phyloP scores from a whole-genome alignment of 805 yeast genomes.

The Metschnikowia similis region DNA sequence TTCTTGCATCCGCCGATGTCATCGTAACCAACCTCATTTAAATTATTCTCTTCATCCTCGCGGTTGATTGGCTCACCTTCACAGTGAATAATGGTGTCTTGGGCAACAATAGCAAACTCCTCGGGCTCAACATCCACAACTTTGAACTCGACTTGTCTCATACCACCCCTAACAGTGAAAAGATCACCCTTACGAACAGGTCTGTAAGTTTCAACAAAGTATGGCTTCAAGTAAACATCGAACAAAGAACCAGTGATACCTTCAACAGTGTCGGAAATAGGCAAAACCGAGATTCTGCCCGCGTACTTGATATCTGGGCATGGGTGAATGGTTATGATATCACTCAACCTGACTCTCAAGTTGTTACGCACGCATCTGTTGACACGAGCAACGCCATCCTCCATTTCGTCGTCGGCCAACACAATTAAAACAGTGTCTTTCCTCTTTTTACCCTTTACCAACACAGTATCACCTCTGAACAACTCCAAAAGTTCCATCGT shows the following conservation, averaged over 20 bases:
- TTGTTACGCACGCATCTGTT: slow-evolving; percentile 96
- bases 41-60: slow-evolving; percentile 95
- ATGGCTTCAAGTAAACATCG: slow-evolving; percentile 94
- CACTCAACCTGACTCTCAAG: slow-evolving; percentile 90
- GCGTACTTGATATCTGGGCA: slow-evolving; percentile 99
- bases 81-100: slow-evolving; percentile 95
- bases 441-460: slow-evolving; percentile 97
- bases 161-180: slow-evolving; percentile 95
- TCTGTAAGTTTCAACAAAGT: slow-evolving; percentile 97
- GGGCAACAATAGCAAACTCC: slow-evolving; percentile 96
- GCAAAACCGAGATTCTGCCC: slow-evolving; percentile 87
- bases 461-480: slow-evolving; percentile 96
- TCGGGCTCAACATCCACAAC: slow-evolving; percentile 98
- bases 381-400: slow-evolving; percentile 89
- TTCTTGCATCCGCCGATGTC: slow-evolving; percentile 99
- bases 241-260: slow-evolving; percentile 95
- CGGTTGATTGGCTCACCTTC: slow-evolving; percentile 99
- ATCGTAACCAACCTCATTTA: slow-evolving; percentile 97
- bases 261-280: slow-evolving; percentile 97
- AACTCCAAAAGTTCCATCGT: slow-evolving; percentile 93
- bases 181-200: slow-evolving; percentile 98
- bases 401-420: slow-evolving; percentile 92
- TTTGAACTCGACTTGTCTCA: slow-evolving; percentile 98
- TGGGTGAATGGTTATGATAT: slow-evolving; percentile 84
- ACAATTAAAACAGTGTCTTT: slow-evolving; percentile 96